These are phyloP conservation scores for Graphiopsis chlorocephala DNA, from an alignment of 2,329 filamentous ascomycete species.

Conservation along the genomic window DNA sequence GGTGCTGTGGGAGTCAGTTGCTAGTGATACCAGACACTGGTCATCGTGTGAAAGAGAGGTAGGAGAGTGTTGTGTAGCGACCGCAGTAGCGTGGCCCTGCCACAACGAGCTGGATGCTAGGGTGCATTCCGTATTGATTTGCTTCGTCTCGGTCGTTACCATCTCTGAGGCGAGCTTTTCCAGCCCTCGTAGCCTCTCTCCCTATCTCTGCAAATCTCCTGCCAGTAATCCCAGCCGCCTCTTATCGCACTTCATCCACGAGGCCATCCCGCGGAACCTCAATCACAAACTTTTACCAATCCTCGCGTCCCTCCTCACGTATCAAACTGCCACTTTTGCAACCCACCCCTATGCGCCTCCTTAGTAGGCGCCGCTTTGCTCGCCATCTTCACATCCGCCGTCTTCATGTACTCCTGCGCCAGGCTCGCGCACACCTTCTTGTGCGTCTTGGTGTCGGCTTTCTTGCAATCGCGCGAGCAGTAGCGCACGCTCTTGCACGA, in stretches of 20 bases:
- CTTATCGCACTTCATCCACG: background rate
- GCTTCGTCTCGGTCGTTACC: conserved; percentile 2
- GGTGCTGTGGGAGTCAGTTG: background rate
- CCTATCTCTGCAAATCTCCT: background rate
- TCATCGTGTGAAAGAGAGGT: background rate
- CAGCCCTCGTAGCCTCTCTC: background rate
- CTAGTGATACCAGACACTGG: background rate
- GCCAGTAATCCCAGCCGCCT: background rate
- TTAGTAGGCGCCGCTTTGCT: conserved; percentile 32
- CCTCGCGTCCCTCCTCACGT: conserved; percentile 21
- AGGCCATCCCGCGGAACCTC: background rate
- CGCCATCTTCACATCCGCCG: conserved; percentile 40
- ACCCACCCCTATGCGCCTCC: conserved; percentile 34
- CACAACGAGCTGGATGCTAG: background rate
- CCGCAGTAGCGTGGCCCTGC: background rate
- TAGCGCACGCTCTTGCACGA: conserved; percentile 40
- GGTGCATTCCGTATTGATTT: background rate
- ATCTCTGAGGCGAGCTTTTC: background rate
- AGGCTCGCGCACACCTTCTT: conserved; percentile 40
- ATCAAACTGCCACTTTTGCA: conserved; percentile 42
- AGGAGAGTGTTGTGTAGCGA: background rate
- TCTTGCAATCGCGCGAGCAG: conserved; percentile 42
- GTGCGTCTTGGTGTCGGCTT: conserved; percentile 39
- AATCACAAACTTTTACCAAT: background rate
- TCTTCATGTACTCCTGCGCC: conserved; percentile 40